Evolutionary conservation across 2,329 filamentous ascomycete species (phyloP).

Genomic region (Juglanconis oblonga): DNA sequence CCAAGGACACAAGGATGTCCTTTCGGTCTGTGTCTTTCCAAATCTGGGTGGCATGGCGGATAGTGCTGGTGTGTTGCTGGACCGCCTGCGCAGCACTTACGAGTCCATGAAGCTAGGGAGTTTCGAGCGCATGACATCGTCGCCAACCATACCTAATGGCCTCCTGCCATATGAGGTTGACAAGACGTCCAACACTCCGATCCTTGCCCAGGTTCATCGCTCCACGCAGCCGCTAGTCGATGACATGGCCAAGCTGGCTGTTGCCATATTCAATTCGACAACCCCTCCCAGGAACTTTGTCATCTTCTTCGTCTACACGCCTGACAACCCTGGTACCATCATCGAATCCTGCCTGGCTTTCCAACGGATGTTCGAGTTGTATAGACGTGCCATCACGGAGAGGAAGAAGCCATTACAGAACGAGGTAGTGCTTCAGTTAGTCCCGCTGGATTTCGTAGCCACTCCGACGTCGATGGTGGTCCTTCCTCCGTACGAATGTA

Average conservation of each 20-base stretch:
- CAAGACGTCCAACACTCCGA: slow-evolving; percentile 37
- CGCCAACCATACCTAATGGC: slow-evolving; percentile 43
- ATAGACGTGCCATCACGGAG: slow-evolving; percentile 48
- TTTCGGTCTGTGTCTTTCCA: slow-evolving; percentile 69
- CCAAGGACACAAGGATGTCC: slow-evolving; percentile 68
- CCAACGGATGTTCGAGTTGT: slow-evolving; percentile 66
- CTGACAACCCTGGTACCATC: slow-evolving; percentile 57
- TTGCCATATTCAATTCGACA: slow-evolving; percentile 40
- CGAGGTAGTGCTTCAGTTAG: slow-evolving; percentile 74
- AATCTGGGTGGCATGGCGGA: slow-evolving; percentile 60
- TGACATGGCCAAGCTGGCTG: slow-evolving; percentile 47
- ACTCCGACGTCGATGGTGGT: slow-evolving; percentile 61
- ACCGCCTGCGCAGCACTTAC: slow-evolving; percentile 67
- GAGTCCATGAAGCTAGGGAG: slow-evolving; percentile 71
- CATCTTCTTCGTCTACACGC: slow-evolving; percentile 72
- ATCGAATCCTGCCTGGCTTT: slow-evolving; percentile 73
- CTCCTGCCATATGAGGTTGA: slow-evolving; percentile 50
- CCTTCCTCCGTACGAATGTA: slow-evolving; percentile 58
- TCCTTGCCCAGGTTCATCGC: slow-evolving; percentile 36
- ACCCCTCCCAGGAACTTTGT: slow-evolving; percentile 61
- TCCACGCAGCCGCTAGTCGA: slow-evolving; percentile 45
- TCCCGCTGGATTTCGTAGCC: slow-evolving; percentile 67
- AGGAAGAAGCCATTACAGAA: slow-evolving; percentile 47
- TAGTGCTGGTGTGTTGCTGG: slow-evolving; percentile 61
- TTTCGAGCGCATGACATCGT: slow-evolving; percentile 50